Percentiles rank a stretch among this genome's conserved stretches.
Evolutionary conservation across 345 rosid species (phyloP).

Genomic region (Erucastrum elatum): DNA sequence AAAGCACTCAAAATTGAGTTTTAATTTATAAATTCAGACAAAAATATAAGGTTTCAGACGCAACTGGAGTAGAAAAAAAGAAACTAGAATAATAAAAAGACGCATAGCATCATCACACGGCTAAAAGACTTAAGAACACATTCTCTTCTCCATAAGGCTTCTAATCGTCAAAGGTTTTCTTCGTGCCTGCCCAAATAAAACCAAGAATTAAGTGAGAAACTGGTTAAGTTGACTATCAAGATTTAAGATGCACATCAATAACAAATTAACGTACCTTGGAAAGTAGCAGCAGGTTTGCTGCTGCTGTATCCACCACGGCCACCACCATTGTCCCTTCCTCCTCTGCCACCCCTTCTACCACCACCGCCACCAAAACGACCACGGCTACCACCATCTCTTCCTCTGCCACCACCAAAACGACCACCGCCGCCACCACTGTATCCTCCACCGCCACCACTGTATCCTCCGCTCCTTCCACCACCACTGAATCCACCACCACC

Average conservation of each 20-base stretch:
- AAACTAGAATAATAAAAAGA: not conserved
- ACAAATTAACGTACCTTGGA: slow-evolving; percentile 14
- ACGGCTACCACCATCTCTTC: slow-evolving; percentile 44
- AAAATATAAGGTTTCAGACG: not conserved
- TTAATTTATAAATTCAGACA: no score
- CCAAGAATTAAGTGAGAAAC: not conserved
- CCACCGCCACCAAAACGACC: slow-evolving; percentile 34
- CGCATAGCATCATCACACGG: not conserved
- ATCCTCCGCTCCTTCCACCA: slow-evolving; percentile 42
- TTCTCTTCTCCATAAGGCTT: not conserved
- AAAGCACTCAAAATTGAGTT: no score
- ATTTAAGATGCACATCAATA: not conserved
- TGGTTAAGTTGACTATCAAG: not conserved
- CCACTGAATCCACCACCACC: slow-evolving; percentile 44
- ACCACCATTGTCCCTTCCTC: slow-evolving; percentile 28
- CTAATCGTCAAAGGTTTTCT: not conserved
- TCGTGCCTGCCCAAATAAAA: not conserved
- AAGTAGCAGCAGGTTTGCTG: slow-evolving; percentile 41
- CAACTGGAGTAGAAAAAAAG: not conserved
- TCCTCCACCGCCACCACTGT: slow-evolving; percentile 44
- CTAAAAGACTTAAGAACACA: not conserved
- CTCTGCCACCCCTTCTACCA: slow-evolving; percentile 41
- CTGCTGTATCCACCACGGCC: slow-evolving; percentile 41
- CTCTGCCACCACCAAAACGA: slow-evolving; percentile 41
- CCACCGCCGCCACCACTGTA: slow-evolving; percentile 36